Percentiles rank a stretch among this genome's conserved stretches.
Evolutionary conservation across 2,329 filamentous ascomycete species (phyloP).

Genomic region (Teratosphaeria destructans): DNA sequence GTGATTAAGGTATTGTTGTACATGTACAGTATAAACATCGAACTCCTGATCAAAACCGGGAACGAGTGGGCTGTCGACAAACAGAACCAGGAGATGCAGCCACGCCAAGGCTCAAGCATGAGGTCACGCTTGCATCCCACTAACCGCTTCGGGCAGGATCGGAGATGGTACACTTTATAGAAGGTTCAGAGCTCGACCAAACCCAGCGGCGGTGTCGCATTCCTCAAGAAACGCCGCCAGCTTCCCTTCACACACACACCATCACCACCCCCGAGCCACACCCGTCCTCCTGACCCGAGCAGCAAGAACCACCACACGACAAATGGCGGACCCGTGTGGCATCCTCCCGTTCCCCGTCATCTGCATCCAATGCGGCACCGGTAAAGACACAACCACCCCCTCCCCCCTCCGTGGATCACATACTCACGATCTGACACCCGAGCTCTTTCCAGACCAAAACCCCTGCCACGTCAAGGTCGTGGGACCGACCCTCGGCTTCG

Average conservation of each 20-base stretch:
- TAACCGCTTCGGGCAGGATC: background rate
- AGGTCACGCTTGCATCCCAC: background rate
- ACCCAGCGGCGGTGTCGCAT: background rate
- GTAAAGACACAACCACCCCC: too few species aligned
- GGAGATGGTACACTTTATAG: background rate
- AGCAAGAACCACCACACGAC: background rate
- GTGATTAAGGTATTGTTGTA: too few species aligned
- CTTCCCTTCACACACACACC: background rate
- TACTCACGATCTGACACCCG: background rate
- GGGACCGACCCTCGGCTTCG: constrained; percentile 28
- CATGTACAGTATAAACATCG: background rate
- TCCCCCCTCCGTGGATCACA: too few species aligned
- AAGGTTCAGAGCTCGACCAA: background rate
- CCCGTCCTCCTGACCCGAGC: background rate
- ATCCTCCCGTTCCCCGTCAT: constrained; percentile 5
- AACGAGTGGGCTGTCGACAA: background rate
- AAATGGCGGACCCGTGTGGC: constrained; percentile 1
- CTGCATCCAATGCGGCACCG: constrained; percentile 28
- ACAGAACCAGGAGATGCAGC: background rate
- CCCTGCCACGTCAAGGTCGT: constrained; percentile 30
- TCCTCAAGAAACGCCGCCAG: background rate
- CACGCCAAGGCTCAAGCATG: background rate
- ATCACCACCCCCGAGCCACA: background rate
- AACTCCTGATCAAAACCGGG: background rate
- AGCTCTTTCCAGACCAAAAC: constrained; percentile 21